These are phyloP conservation scores for Panicum virgatum DNA, from an alignment of 202 grass and related monocot species.

Conservation along the genomic window DNA sequence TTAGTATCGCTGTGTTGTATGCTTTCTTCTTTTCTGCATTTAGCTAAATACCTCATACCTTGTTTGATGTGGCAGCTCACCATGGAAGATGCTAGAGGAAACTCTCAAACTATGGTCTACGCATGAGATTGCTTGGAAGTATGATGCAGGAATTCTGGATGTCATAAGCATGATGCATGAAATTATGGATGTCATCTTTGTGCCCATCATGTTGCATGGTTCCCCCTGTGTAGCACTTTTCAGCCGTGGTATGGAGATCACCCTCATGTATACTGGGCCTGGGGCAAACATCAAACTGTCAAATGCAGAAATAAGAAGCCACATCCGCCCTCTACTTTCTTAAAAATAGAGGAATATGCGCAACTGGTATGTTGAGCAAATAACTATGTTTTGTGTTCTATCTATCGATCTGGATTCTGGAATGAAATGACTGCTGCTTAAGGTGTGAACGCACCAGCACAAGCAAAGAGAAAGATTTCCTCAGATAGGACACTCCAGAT, in stretches of 20 bases:
- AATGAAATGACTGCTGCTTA: conserved; percentile 7
- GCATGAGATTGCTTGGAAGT: conserved; percentile 48
- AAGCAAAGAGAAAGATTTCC: conserved; percentile 4
- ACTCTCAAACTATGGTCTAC: conserved; percentile 27
- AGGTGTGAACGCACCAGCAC: conserved; percentile 12
- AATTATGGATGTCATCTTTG: conserved; percentile 36
- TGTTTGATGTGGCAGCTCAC: conserved; percentile 35
- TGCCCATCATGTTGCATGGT: conserved; percentile 48
- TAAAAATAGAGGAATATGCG: neutral
- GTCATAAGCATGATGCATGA: too few species aligned
- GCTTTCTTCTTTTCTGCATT: neutral
- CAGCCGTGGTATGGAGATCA: conserved; percentile 44
- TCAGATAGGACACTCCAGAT: conserved; percentile 20
- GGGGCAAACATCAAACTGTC: conserved; percentile 35
- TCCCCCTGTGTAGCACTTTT: conserved; percentile 52
- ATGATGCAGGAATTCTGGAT: conserved; percentile 56
- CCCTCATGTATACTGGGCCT: conserved; percentile 42
- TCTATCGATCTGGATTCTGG: neutral
- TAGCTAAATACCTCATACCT: neutral
- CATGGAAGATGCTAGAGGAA: conserved; percentile 23
- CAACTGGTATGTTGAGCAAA: neutral
- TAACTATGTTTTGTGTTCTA: neutral
- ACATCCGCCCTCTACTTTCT: neutral
- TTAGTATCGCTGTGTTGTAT: neutral
- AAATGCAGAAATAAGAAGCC: conserved; percentile 32